Evolutionary conservation across 208 protist species (phyloP), one percentile per base, ranked within the genome.

Genomic region (Angomonas deanei): DNA sequence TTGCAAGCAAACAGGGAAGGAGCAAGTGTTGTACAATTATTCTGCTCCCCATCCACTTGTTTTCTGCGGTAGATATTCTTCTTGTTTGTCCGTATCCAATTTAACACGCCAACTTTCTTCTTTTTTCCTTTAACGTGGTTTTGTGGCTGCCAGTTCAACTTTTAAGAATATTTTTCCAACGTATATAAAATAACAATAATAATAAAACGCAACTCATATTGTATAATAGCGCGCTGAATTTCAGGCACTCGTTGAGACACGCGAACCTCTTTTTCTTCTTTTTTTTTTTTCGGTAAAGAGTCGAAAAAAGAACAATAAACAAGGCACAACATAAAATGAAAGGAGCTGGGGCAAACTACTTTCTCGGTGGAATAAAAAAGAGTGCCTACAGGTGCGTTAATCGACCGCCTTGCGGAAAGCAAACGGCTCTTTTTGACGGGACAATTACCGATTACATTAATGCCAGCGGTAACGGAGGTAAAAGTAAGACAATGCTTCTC

Each of bases 291-390:
- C 47, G 24, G 36, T 8, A 34, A 15, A 50, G 30, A 11, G 3
- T 57, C 24, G 28, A 32, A 57, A 57, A 26, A 54, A 23, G 10
- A 27, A 54, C 8, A 58, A 21, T 13, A 3, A n/a, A 3, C 52
- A 6, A n/a, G 21, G 6, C 52, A 36, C 30, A 11, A n/a, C 11
- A 33, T 21, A 27, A 19, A 2, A 63, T 42, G 61, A 42, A 66
- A 59, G 17, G 64, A 60, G 66, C 59, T 53, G 2, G 48, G 48
- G 4, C 28, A 3, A n/a, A 19, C 58, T 27, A 55, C 31, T 76
- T 76, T 32, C 60, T 76, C 5, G 63, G 53, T n/a, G 60, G 55
- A 13, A 61, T 71, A 21, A 76, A 68, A 26, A 34, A 47, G 2
- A 31, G 39, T 13, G 60, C 49, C 17, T 76, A 68, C 65, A 8